These are phyloP conservation scores for Aureobasidium sp. DNA, from an alignment of 2,329 filamentous ascomycete species.

Conservation along the genomic window DNA sequence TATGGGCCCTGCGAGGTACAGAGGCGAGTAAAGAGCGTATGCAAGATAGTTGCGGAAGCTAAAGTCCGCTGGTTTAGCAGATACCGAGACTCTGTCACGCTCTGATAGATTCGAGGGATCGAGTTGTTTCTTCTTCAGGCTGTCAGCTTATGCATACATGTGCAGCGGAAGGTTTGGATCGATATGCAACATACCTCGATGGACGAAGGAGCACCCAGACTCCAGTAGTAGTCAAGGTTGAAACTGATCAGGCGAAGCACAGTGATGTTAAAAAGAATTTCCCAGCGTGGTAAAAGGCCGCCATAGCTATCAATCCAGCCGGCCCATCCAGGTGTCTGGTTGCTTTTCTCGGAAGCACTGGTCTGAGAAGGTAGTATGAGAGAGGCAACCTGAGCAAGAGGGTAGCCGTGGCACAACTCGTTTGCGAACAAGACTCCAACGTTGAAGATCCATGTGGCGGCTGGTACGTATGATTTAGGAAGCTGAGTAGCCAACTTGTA, in stretches of 20 bases:
- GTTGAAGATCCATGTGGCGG: constrained; percentile 83
- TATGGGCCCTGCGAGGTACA: constrained; percentile 90
- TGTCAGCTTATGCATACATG: constrained; percentile 44
- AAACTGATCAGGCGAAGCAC: constrained; percentile 90
- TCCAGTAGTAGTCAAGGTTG: constrained; percentile 97
- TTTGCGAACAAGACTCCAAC: constrained; percentile 81
- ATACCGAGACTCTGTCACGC: constrained; percentile 70
- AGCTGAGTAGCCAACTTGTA: constrained; percentile 67
- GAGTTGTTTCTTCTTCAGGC: constrained; percentile 90
- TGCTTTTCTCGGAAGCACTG: constrained; percentile 26
- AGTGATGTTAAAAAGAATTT: constrained; percentile 96
- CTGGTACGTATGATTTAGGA: constrained; percentile 62
- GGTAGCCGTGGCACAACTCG: constrained; percentile 73
- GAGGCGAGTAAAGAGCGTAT: constrained; percentile 82
- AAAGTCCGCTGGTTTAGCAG: constrained; percentile 64
- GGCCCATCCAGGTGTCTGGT: constrained; percentile 48
- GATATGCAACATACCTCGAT: constrained; percentile 64
- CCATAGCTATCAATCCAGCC: constrained; percentile 68
- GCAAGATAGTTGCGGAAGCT: constrained; percentile 80
- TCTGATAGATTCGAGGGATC: constrained; percentile 83
- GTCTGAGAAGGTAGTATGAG: constrained; percentile 38
- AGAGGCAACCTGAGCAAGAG: constrained; percentile 53
- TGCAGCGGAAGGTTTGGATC: not conserved
- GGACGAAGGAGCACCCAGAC: constrained; percentile 52
- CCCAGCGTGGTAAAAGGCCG: constrained; percentile 84